Percentiles rank a stretch among this genome's conserved stretches.
phyloP scores from a whole-genome alignment of 2,329 filamentous ascomycete genomes.

The Ascochyta koolunga region DNA sequence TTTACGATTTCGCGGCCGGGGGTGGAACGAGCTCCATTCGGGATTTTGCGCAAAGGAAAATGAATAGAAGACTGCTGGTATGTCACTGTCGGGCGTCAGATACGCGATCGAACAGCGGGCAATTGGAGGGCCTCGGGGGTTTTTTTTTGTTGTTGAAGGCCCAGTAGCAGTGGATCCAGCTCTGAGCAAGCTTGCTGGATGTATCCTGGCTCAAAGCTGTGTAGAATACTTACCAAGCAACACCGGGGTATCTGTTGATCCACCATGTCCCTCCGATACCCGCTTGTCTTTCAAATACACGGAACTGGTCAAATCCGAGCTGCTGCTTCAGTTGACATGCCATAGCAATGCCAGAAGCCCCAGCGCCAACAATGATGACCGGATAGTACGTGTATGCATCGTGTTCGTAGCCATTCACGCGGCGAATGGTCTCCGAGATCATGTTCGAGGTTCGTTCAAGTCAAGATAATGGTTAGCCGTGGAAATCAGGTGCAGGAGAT shows the following conservation, averaged over 20 bases:
- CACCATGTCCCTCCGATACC: constrained; percentile 70
- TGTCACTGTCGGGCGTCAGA: constrained; percentile 40
- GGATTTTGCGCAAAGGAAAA: constrained; percentile 63
- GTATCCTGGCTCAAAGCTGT: neutral
- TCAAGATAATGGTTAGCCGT: neutral
- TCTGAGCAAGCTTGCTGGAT: too few relatives aligned
- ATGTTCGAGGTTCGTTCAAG: constrained; percentile 20
- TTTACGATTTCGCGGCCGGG: constrained; percentile 57
- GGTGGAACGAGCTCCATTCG: constrained; percentile 58
- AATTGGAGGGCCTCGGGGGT: too few relatives aligned
- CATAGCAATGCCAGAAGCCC: constrained; percentile 67
- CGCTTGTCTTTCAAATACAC: constrained; percentile 64
- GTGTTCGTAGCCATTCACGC: constrained; percentile 47
- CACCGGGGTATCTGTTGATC: constrained; percentile 64
- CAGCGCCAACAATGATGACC: constrained; percentile 65
- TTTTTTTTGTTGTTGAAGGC: too few relatives aligned
- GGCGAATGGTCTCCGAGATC: constrained; percentile 43
- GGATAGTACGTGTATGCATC: constrained; percentile 53
- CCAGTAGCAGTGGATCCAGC: neutral
- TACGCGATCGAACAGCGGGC: neutral
- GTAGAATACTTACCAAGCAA: constrained; percentile 36
- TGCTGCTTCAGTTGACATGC: constrained; percentile 64
- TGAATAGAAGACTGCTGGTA: constrained; percentile 62
- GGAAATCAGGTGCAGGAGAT: neutral
- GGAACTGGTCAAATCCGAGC: constrained; percentile 64